Base-by-base conservation (phyloP, 108 stramenopile genomes). In the Stephanodiscus minutulus region DNA sequence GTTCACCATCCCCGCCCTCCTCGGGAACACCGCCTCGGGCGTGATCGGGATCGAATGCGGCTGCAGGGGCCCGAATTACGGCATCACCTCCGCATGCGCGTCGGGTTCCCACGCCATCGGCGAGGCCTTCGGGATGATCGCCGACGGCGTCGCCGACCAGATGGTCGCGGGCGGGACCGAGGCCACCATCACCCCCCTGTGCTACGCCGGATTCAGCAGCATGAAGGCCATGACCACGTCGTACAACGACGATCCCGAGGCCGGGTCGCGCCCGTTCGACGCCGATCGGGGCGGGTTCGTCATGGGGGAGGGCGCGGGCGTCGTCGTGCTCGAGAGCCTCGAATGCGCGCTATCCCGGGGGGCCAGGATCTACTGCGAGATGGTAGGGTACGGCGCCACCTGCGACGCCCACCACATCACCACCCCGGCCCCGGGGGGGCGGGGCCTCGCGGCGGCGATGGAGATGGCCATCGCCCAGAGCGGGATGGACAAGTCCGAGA, bases 321-420 rank as follows among this genome's bases (percentile, higher is more conserved):
- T 98, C 13, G 73, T 99, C 28, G 71, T 98, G 7, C 70, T 99
- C 4, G 99, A 99, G 73, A 87, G 87, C 27, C 64, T 95, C 68
- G 96, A 93, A 64, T 90, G 92, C 49, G 99, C 99, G 3, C 72
- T 86, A 77, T 85, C 85, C 47, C 85, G 99, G 28, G 99, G 98
- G n/a, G 99, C 98, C 3, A 75, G 79, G 62, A 92, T 97, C 56
- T 89, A 96, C 54, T 95, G 94, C 22, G 98, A 98, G 78, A 64
- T 97, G 66, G 88, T 93, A 3, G 98, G 98, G 24, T 98, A 96
- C 62, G 98, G 98, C 44, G 83, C 97, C 7, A 93, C 94, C 12
- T 97, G 98, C 66, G 98, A 98, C 73, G 98, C 98, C 29, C 88
- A 98, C 83, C 98, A 98, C 77, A 98, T 98, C 78, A 98, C 98